Base-by-base conservation (phyloP, 805 yeast species). In the Candida peoriensis region DNA sequence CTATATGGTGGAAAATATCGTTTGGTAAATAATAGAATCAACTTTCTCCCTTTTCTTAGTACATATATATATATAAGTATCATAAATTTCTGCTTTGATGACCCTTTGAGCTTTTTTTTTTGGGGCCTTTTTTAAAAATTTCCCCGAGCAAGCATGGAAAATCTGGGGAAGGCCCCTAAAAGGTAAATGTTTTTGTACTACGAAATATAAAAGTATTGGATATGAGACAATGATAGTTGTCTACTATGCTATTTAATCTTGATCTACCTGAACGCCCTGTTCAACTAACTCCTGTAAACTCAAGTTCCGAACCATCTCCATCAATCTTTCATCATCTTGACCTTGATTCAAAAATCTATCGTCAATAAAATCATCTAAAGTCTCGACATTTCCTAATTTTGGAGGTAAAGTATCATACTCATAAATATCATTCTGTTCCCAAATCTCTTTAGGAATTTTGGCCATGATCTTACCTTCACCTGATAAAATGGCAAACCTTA, bases 351-450 rank as follows among this genome's bases (percentile, higher is more conserved):
- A 33, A 28, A 52, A 59, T 24, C 46, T 48, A 10, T 53, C 55
- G 36, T 60, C 60, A 14, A 63, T 52, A 32, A 56, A 60, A 34
- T 54, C 57, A 17, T 54, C 55, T 5, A 64, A 49, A 1, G 44
- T 47, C 42, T 64, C 69, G 11, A 60, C 46, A 16, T 62, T 52
- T 43, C 78, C 75, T 7, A 59, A 57, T 14, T 47, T 48, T 2
- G 94, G 93, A 2, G 94, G 89, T 16, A 83, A 54, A 3, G 81
- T 71, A 55, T 83, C 94, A 50, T 72, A 83, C 45, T 83, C 94
- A 49, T 64, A 76, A 12, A 78, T 67, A 36, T 80, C 81, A 36
- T 78, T 67, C 18, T 70, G 53, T 2, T 70, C 68, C 83, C 87
- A 83, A 17, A 81, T 66, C 3, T 57, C 46, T 18, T 66, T 49